Evolutionary conservation across 495 filamentous ascomycete species (phyloP).

Genomic region (Cryomyces minteri): DNA sequence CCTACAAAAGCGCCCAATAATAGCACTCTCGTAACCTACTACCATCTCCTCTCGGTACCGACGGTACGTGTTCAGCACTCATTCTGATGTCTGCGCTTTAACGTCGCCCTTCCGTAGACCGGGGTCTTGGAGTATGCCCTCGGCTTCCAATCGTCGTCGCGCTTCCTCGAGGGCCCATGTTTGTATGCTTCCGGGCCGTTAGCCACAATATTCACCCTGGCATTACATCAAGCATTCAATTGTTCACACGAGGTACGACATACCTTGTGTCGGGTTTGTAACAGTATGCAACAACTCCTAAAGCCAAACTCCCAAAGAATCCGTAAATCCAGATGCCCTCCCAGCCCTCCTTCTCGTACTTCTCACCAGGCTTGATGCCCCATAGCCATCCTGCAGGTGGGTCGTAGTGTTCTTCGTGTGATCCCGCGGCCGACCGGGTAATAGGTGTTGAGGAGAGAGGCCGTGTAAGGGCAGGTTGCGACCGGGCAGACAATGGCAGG

Average conservation of each 20-base stretch:
- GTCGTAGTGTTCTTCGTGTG: conserved; percentile 68
- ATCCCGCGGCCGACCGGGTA: not conserved
- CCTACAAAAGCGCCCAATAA: too few relatives aligned
- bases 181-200: conserved; percentile 60
- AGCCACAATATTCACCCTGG: not conserved
- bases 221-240: not conserved
- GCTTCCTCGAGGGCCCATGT: conserved; percentile 98
- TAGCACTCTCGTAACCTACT: too few relatives aligned
- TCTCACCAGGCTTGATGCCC: conserved; percentile 80
- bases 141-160: conserved; percentile 74
- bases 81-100: not conserved
- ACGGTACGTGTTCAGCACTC: not conserved
- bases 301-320: conserved; percentile 64
- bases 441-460: too few relatives aligned
- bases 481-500: too few relatives aligned
- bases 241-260: conserved; percentile 21
- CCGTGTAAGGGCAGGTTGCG: too few relatives aligned
- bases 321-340: conserved; percentile 77
- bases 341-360: conserved; percentile 92
- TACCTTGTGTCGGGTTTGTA: conserved; percentile 99
- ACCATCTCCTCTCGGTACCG: too few relatives aligned
- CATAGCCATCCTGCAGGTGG: conserved; percentile 83
- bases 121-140: conserved; percentile 81
- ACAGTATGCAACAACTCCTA: conserved; percentile 67
- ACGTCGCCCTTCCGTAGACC: conserved; percentile 11